Evolutionary conservation across 148 eudicot species (phyloP).

Genomic region (Salicornia ramosissima): DNA sequence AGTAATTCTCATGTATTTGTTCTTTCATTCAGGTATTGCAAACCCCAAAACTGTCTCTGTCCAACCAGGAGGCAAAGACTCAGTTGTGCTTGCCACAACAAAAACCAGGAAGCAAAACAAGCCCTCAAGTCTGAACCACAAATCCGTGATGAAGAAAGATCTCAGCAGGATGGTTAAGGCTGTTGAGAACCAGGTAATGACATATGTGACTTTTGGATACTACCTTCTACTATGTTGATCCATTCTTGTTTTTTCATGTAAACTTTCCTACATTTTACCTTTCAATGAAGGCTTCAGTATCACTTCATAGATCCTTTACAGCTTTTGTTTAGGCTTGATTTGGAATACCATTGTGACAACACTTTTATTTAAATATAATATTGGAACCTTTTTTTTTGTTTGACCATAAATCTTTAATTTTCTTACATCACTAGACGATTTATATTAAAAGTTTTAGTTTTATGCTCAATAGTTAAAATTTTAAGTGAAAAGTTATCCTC

Average conservation of each 20-base stretch:
- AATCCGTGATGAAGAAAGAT: slow-evolving; percentile 83
- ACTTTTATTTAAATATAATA: too few relatives aligned
- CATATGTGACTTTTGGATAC: neutral
- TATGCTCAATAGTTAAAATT: too few relatives aligned
- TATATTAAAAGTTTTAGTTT: too few relatives aligned
- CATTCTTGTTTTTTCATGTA: neutral
- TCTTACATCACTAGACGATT: too few relatives aligned
- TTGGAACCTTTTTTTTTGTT: too few relatives aligned
- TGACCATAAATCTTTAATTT: too few relatives aligned
- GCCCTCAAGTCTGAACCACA: slow-evolving; percentile 67
- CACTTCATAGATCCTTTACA: too few relatives aligned
- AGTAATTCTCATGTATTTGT: neutral
- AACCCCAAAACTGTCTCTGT: slow-evolving; percentile 86
- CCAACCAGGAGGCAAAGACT: slow-evolving; percentile 70
- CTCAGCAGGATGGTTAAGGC: slow-evolving; percentile 84
- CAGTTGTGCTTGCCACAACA: slow-evolving; percentile 67
- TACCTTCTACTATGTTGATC: neutral
- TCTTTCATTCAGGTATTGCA: slow-evolving; percentile 65
- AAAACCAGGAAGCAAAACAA: slow-evolving; percentile 86
- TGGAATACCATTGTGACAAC: neutral
- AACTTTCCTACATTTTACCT: neutral
- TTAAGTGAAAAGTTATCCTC: too few relatives aligned
- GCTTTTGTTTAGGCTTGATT: neutral
- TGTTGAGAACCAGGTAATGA: slow-evolving; percentile 72
- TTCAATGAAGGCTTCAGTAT: neutral